phyloP scores from a whole-genome alignment of 257 asterid species.

The Plantago major region DNA sequence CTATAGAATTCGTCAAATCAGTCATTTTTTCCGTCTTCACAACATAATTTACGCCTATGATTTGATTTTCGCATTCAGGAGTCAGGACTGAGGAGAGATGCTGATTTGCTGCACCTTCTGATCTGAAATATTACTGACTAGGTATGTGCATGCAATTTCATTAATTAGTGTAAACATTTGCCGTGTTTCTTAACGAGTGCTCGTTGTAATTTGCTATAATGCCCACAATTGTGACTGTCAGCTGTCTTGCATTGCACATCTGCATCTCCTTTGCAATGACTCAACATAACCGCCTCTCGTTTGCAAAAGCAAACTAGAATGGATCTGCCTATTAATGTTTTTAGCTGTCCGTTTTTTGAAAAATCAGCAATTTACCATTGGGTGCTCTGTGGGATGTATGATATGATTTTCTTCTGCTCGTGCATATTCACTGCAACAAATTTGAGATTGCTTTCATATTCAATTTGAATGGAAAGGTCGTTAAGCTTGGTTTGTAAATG shows the following conservation, averaged over 20 bases:
- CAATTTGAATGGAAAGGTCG: not conserved
- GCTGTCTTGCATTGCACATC: too few species aligned
- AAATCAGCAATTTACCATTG: not conserved
- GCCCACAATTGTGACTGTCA: too few species aligned
- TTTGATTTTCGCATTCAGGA: slow-evolving; percentile 8
- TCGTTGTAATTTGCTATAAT: not conserved
- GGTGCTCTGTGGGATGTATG: not conserved
- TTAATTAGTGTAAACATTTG: slow-evolving; percentile 2
- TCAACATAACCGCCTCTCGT: too few species aligned
- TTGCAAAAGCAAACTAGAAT: too few species aligned
- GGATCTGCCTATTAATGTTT: not conserved
- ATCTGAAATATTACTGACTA: slow-evolving; percentile 17
- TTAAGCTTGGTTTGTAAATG: too few species aligned
- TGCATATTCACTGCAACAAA: not conserved
- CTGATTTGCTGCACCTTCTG: slow-evolving; percentile 20
- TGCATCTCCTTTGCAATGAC: too few species aligned
- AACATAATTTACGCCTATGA: slow-evolving; percentile 1
- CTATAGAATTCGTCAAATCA: not conserved
- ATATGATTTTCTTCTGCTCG: not conserved
- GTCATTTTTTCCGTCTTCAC: slow-evolving; percentile 6
- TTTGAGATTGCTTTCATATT: not conserved
- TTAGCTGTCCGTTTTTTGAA: not conserved
- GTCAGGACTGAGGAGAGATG: slow-evolving; percentile 36
- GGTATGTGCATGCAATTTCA: slow-evolving; percentile 15
- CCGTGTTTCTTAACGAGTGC: not conserved